Conservation (phyloP, 805 yeast genomes). For the Komagataella populi region DNA sequence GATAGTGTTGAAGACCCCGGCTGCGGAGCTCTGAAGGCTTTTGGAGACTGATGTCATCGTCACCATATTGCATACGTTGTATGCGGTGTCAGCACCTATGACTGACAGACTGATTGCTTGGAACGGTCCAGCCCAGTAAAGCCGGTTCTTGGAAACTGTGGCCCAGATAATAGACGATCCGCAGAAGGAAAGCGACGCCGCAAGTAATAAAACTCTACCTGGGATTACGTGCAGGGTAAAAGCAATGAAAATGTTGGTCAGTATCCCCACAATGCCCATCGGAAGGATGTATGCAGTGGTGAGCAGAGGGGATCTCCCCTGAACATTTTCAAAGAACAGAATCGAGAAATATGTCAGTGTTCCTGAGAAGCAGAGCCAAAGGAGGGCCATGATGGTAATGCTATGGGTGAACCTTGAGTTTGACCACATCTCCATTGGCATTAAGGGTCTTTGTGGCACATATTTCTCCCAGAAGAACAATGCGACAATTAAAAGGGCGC, state of each 20-base stretch:
- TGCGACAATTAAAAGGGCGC: constrained; percentile 17
- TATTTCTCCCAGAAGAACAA: constrained; percentile 24
- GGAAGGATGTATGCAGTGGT: constrained; percentile 30
- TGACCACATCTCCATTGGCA: constrained; percentile 31
- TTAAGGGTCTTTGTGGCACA: constrained; percentile 26
- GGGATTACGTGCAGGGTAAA: constrained; percentile 29
- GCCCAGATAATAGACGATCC: constrained; percentile 27
- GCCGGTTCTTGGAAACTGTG: constrained; percentile 18
- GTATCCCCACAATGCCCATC: constrained; percentile 25
- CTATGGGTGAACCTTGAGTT: constrained; percentile 22
- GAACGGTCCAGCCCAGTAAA: constrained; percentile 32
- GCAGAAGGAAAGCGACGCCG: constrained; percentile 22
- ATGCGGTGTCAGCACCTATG: constrained; percentile 32
- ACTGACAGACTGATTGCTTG: constrained; percentile 26
- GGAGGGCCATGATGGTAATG: constrained; percentile 21
- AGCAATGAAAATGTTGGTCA: constrained; percentile 32
- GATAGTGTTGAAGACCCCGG: constrained; percentile 32
- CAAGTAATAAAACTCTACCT: constrained; percentile 21
- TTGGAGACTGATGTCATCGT: constrained; percentile 25
- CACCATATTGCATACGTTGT: constrained; percentile 29
- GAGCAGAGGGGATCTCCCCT: constrained; percentile 22
- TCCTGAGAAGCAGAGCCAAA: constrained; percentile 31
- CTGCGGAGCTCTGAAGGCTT: constrained; percentile 28
- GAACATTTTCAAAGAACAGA: constrained; percentile 27
- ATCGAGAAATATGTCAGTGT: constrained; percentile 23